phyloP scores from a whole-genome alignment of 176 grass and related monocot species.

The Guadua angustifolia region DNA sequence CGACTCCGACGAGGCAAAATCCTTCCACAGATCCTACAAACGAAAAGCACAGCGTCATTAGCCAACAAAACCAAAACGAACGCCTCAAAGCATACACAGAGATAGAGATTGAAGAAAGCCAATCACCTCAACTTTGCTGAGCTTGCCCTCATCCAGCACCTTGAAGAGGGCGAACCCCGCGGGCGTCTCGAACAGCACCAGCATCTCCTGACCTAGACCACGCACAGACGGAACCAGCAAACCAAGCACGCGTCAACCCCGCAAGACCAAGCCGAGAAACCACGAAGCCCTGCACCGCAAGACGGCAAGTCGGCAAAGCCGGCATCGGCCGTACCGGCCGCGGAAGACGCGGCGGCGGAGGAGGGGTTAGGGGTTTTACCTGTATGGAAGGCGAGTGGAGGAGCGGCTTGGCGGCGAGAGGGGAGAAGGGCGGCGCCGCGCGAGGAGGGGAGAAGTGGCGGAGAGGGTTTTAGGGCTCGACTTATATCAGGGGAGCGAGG shows the following conservation, averaged over 20 bases:
- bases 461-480: conserved; percentile 42
- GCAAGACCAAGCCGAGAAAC: not conserved
- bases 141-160: conserved; percentile 90
- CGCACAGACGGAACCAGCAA: not conserved
- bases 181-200: conserved; percentile 87
- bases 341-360: not conserved
- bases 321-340: not conserved
- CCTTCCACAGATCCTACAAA: conserved; percentile 78
- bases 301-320: not conserved
- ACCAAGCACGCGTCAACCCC: not conserved
- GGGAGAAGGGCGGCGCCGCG: conserved; percentile 28
- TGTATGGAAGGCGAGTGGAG: not conserved
- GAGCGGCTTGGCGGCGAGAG: conserved; percentile 15
- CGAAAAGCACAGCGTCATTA: not conserved
- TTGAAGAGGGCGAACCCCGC: conserved; percentile 95
- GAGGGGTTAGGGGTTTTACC: conserved; percentile 3
- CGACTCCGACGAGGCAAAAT: conserved; percentile 64
- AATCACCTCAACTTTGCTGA: conserved; percentile 72
- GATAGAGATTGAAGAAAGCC: not conserved
- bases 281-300: too few relatives aligned
- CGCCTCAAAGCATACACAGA: not conserved
- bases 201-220: conserved; percentile 51
- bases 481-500: not conserved
- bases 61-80: not conserved
- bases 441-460: conserved; percentile 4